Conservation (phyloP, 257 asterid genomes). For the Paulownia fortunei region DNA sequence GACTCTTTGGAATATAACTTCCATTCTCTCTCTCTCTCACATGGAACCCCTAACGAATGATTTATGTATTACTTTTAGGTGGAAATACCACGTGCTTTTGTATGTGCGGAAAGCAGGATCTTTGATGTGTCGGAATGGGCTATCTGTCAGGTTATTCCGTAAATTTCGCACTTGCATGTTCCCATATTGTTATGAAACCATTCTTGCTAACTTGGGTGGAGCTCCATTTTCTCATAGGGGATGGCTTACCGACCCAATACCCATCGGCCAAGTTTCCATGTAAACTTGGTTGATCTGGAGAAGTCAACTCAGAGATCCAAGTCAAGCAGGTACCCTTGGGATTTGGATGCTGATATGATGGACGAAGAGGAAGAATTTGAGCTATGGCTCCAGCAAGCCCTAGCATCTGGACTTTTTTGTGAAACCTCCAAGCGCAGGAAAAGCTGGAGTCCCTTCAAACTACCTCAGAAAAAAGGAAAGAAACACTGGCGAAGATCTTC, state of each 20-base stretch:
- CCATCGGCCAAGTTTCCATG: conserved; percentile 97
- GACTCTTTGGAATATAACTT: too few relatives aligned
- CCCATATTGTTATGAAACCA: too few relatives aligned
- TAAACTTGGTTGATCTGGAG: conserved; percentile 96
- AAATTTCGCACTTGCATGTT: too few relatives aligned
- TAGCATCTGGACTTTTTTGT: conserved; percentile 92
- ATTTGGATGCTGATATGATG: conserved; percentile 90
- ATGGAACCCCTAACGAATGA: too few relatives aligned
- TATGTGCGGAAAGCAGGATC: too few relatives aligned
- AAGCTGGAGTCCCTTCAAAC: conserved; percentile 98
- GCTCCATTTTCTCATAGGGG: conserved; percentile 54
- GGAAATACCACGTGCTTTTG: too few relatives aligned
- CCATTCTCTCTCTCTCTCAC: too few relatives aligned
- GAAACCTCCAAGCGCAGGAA: conserved; percentile 91
- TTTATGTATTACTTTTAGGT: too few relatives aligned
- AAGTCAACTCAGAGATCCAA: conserved; percentile 74
- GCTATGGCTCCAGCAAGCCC: conserved; percentile 95
- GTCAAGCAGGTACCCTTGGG: conserved; percentile 92
- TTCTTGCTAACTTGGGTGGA: background rate
- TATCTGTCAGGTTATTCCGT: too few relatives aligned
- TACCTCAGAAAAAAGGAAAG: conserved; percentile 80
- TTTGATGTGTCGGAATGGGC: too few relatives aligned
- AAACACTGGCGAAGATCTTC: conserved; percentile 90
- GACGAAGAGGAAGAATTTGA: conserved; percentile 98
- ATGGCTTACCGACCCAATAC: conserved; percentile 98